Evolutionary conservation across 495 filamentous ascomycete genomes (phyloP).

Genomic region (Podospora fimiseda): DNA sequence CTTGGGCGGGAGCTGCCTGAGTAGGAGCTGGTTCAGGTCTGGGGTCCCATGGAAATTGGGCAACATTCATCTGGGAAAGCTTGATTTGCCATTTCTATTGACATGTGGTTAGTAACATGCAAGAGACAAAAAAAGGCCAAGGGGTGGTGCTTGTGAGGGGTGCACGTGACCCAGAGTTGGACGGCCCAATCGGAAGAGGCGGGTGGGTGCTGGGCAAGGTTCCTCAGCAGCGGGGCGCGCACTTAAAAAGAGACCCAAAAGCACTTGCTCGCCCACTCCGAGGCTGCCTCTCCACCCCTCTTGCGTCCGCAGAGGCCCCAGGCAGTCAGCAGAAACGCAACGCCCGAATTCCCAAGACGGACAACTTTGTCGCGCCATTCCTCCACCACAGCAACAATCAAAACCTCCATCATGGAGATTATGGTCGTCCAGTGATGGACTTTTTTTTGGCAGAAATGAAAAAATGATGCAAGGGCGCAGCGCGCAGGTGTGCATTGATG

Average conservation of each 20-base stretch:
- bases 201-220: slow-evolving; percentile 14
- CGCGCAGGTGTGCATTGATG: no score
- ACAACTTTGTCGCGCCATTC: slow-evolving; percentile 16
- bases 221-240: slow-evolving; percentile 13
- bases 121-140: not conserved
- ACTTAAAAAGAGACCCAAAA: slow-evolving; percentile 51
- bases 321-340: slow-evolving; percentile 10
- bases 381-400: slow-evolving; percentile 1
- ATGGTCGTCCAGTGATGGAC: no score
- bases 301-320: slow-evolving; percentile 13
- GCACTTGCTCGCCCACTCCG: slow-evolving; percentile 45
- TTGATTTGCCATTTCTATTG: slow-evolving; percentile 86
- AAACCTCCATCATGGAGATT: not conserved
- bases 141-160: slow-evolving; percentile 2
- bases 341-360: slow-evolving; percentile 6
- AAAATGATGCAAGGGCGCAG: not conserved
- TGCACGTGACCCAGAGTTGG: slow-evolving; percentile 24
- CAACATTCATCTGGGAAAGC: slow-evolving; percentile 72
- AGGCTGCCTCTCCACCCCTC: slow-evolving; percentile 38
- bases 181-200: slow-evolving; percentile 24
- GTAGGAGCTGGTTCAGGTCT: slow-evolving; percentile 46
- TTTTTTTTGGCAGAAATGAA: not conserved
- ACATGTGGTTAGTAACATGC: not conserved
- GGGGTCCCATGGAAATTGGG: slow-evolving; percentile 94
- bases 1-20: slow-evolving; percentile 26